Base-by-base conservation (phyloP, 2,329 filamentous ascomycete species). In the Ceratocystis eucalypticola region DNA sequence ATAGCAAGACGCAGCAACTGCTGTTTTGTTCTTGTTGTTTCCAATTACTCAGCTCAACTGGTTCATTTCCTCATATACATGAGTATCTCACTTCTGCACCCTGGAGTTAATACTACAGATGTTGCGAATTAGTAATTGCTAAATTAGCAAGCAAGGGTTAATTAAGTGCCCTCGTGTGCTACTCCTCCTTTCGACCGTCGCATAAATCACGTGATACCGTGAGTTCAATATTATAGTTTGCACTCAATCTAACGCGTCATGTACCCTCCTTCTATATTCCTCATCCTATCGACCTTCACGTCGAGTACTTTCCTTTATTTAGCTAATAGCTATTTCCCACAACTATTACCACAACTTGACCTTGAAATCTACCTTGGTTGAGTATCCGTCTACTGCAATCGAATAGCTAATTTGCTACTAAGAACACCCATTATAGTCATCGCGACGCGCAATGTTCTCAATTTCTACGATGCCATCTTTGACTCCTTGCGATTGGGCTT, bases 401-500 rank as follows among this genome's bases (percentile, higher is more conserved):
- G 25, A 25, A 53, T 22, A 28, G 3, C 17, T 8, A 28, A 53
- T 28, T 25, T 25, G 48, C 48, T 12, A 10, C 15, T 2, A 15
- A 10, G 25, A 53, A 53, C 48, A 28, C 48, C 48, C n/a, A 25
- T 3, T 64, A 46, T 45, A 25, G 66, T 65, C 53, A 59, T 41
- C 28, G 55, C 15, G 28, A 59, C 55, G n/a, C 61, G 67, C 70
- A 41, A 79, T 79, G 77, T 73, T 78, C 70, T 76, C 77, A n/a
- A 73, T 78, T 68, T 72, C 76, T 7, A 72, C 75, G 45, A 71
- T 76, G n/a, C 77, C 79, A 20, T 74, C 77, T 62, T 78, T 80
- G 71, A 75, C 76, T 69, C 70, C 74, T 63, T 73, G 75, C 66
- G 72, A 72, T 41, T 79, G 78, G 73, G 74, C 77, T 62, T 73